Evolutionary conservation across 306 rosid species (phyloP), one percentile per base, ranked within the genome.

Genomic region (Morella rubra): DNA sequence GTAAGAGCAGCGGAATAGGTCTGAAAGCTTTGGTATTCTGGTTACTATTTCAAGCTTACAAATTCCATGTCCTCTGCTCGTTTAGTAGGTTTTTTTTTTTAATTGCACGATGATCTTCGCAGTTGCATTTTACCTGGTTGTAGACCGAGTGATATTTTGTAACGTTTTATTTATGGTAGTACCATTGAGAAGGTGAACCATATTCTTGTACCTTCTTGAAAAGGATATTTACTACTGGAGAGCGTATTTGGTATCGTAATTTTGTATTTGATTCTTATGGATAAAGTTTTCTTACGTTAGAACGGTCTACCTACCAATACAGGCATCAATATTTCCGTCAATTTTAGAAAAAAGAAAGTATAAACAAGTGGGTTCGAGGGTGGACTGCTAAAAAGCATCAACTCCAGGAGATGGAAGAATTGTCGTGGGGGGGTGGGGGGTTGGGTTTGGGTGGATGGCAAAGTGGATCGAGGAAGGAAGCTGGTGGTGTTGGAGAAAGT

Each of bases 1-100:
- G 84, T 76, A 77, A 44, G 27, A 73, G 62, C 47, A 74, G 68
- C 71, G 22, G 44, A 68, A 56, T 54, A 44, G 72, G 84, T 41
- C 14, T 55, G 59, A 60, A 78, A 77, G 87, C 72, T 81, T 47
- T 47, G 76, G 79, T 81, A 66, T 83, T 77, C 72, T 65, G 71
- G 20, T 65, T 65, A 64, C 42, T 42, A 74, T 80, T 77, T 81
- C 73, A 59, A 64, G 88, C 86, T 66, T 20, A 24, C 52, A 56
- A 75, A 54, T 64, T 79, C 71, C 73, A 41, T 68, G 62, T 6
- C 78, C 75, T 74, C 19, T 32, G 66, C 82, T 76, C 74, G 54
- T 73, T 72, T 62, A 49, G 50, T 72, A 60, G 79, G 61, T 77
- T 22, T 72, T 74, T 83, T 89, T 49, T 32, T 24, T 24, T 24